Base-by-base conservation (phyloP, 2,329 filamentous ascomycete genomes). In the Penicillium polonicum region DNA sequence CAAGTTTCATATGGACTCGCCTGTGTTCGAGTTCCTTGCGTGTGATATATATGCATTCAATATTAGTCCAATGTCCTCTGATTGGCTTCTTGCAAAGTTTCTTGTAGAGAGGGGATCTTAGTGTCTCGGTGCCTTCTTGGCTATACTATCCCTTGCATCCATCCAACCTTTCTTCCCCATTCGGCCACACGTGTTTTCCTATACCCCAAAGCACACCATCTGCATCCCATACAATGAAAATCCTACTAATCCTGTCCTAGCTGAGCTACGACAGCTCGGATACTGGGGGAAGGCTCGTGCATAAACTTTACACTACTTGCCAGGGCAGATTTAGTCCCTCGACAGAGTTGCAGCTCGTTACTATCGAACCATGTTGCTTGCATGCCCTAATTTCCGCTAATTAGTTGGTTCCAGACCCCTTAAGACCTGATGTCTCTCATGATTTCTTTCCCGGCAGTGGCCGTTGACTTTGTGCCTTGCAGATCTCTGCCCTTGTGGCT, bases 1-100 rank as follows among this genome's bases (percentile, higher is more conserved):
- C 44, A 38, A 54, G 41, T 48, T 38, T 31, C 46, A 38, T 51
- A 44, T 50, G 35, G 41, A 56, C 29, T 52, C 31, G 54, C 58
- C 54, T 58, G 33, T 60, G 61, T 60, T 65, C 56, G 39, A 42
- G 38, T 60, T 61, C 65, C 65, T 67, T 67, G 65, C 65, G 54
- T 67, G 43, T 63, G 61, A 61, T 60, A 25, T 58, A 46, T 65
- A 41, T 33, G 58, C 46, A 31, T 29, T 52, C 31, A 19, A 50
- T 25, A 17, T 45, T 13, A 50, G 41, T 48, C 49, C 17, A 17
- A 44, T 38, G 7, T 43, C 19, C 46, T 50, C 46, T 50, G 12
- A 21, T 49, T 53, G 29, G 48, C 29, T 19, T 35, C 39, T 52
- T 55, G 33, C n/a, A 42, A 29, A 39, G 17, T 15, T 52, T 64